Base-by-base conservation (phyloP, 352 stramenopile genomes). In the Globisporangium nodosum region DNA sequence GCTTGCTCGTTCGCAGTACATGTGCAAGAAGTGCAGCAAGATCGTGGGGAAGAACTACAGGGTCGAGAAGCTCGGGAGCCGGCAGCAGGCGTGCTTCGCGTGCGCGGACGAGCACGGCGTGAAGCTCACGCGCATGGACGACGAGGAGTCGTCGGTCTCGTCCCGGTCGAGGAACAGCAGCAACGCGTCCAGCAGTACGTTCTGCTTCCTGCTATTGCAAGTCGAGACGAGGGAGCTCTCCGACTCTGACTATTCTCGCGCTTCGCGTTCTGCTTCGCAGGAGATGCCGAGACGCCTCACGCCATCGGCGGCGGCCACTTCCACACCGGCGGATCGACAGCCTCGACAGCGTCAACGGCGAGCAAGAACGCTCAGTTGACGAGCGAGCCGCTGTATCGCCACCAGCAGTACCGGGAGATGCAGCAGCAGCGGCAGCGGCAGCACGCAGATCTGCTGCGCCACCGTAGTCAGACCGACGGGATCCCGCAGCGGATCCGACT, bases 11-110 rank as follows among this genome's bases (percentile, higher is more conserved):
- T 18, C 9, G 1, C 58, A 90, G 80, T 87, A 78, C 57, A 71
- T 90, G 63, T 90, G 80, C 66, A 78, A 85, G 60, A 87, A 82
- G 49, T 90, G 80, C 63, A 66, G 54, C 33, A 65, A 75, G 48
- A 87, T 90, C 30, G 74, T 88, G 9, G 60, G 63, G 18, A 71
- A 77, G 50, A 87, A 87, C 62, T 88, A 86, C 52, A 68, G 69
- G 12, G 67, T 88, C 31, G 67, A 81, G 16, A 64, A 67, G 33
- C 50, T 85, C 8, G 51, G 58, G 31, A 62, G 69, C 37, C 67
- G 43, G 7, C 43, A 74, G 40, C 49, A 79, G 31, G 73, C 69
- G 31, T 90, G 80, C 60, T 88, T 87, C 54, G 63, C 78, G 16
- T 90, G 80, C 24, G 70, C 80, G 3, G 71, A 88, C 42, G 66